These are phyloP conservation scores for Cladorrhinum sp. DNA, from an alignment of 2,329 filamentous ascomycete genomes.

Conservation along the genomic window DNA sequence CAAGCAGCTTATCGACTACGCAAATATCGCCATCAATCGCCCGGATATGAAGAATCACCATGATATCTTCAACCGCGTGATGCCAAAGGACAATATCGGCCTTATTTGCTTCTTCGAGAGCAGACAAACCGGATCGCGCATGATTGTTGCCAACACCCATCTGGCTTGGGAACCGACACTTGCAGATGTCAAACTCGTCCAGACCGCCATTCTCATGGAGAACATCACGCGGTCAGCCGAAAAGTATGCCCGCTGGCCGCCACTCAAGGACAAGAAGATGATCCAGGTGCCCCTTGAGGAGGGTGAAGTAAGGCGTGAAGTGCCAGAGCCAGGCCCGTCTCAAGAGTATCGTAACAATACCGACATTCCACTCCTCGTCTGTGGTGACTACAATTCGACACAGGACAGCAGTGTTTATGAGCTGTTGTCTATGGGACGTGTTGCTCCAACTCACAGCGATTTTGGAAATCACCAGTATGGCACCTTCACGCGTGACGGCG, in stretches of 20 bases:
- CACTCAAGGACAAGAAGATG: conserved; percentile 77
- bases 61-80: conserved; percentile 97
- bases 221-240: conserved; percentile 83
- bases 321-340: conserved; percentile 70
- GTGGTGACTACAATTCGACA: conserved; percentile 94
- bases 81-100: conserved; percentile 97
- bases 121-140: conserved; percentile 78
- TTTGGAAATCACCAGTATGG: conserved; percentile 81
- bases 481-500: conserved; percentile 87
- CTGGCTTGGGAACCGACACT: conserved; percentile 90
- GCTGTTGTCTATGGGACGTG: conserved; percentile 74
- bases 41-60: conserved; percentile 97
- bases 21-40: conserved; percentile 85
- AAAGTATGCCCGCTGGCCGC: conserved; percentile 74
- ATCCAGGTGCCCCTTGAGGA: conserved; percentile 45
- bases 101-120: conserved; percentile 92
- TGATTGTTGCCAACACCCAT: conserved; percentile 93
- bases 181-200: conserved; percentile 93
- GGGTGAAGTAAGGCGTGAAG: conserved; percentile 47
- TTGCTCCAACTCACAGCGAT: conserved; percentile 77
- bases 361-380: conserved; percentile 86
- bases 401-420: conserved; percentile 88
- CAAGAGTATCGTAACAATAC: conserved; percentile 82
- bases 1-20: conserved; percentile 91
- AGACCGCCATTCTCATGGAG: conserved; percentile 94